A percentile compares a stretch with the other conserved stretches of the same genome.
These are phyloP conservation scores for Coemansia interrupta DNA, from an alignment of 192 early-diverging fungal species.

Conservation along the genomic window DNA sequence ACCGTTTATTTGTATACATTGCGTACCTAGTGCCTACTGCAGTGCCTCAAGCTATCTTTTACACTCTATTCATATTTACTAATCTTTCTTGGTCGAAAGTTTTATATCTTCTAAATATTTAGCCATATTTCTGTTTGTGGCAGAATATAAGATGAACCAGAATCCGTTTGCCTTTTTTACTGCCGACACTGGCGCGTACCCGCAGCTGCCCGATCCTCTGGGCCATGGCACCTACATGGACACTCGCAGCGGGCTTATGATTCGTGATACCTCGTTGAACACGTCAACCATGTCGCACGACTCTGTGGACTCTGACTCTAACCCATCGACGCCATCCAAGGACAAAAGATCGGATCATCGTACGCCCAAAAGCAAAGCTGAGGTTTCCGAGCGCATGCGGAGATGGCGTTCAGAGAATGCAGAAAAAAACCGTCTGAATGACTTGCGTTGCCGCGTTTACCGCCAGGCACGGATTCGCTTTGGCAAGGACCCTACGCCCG, in stretches of 20 bases:
- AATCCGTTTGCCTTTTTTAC: slow-evolving; percentile 52
- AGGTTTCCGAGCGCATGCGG: slow-evolving; percentile 55
- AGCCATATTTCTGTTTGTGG: neutral
- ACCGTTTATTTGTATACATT: neutral
- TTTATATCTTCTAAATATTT: neutral
- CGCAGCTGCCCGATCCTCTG: slow-evolving; percentile 39
- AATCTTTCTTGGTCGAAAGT: neutral
- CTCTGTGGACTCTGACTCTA: slow-evolving; percentile 45
- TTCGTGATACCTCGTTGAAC: slow-evolving; percentile 38
- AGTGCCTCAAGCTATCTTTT: neutral
- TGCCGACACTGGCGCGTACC: slow-evolving; percentile 30
- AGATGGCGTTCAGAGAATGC: slow-evolving; percentile 53
- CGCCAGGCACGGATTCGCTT: slow-evolving; percentile 60
- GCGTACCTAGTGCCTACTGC: neutral
- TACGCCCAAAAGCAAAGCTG: slow-evolving; percentile 51
- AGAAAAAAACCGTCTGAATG: slow-evolving; percentile 62
- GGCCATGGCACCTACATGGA: slow-evolving; percentile 33
- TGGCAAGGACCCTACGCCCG: slow-evolving; percentile 59
- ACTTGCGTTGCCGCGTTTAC: slow-evolving; percentile 71
- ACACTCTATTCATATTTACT: neutral
- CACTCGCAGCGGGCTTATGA: slow-evolving; percentile 15
- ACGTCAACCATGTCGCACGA: slow-evolving; percentile 47
- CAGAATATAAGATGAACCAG: slow-evolving; percentile 31
- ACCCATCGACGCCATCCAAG: slow-evolving; percentile 43
- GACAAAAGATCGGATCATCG: slow-evolving; percentile 35